Evolutionary conservation across 1,284 basidiomycete species (phyloP).

Genomic region (Chondrostereum purpureum): DNA sequence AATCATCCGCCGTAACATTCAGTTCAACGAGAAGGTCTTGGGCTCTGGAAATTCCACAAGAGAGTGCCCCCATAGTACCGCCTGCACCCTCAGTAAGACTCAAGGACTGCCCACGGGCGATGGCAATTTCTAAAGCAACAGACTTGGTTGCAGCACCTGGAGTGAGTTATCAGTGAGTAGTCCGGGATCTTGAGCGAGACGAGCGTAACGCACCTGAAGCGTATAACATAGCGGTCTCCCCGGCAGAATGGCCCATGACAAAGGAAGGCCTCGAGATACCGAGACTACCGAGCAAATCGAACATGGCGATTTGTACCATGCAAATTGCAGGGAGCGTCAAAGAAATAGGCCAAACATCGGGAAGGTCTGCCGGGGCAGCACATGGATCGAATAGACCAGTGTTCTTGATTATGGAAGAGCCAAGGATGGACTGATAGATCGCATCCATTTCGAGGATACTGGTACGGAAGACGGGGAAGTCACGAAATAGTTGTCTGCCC

Average conservation of each 20-base stretch:
- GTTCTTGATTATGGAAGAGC: conserved; percentile 23
- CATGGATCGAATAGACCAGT: conserved; percentile 19
- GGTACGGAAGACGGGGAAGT: conserved; percentile 24
- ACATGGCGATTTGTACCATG: conserved; percentile 28
- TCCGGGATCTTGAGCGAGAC: too few relatives aligned
- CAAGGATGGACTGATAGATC: conserved; percentile 18
- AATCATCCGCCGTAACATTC: conserved; percentile 7
- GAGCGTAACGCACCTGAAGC: conserved; percentile 20
- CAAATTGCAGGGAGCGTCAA: conserved; percentile 23
- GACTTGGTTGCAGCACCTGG: conserved; percentile 23
- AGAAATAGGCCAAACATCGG: conserved; percentile 22
- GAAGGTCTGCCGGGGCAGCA: conserved; percentile 7
- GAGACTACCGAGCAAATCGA: conserved; percentile 22
- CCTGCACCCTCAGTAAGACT: conserved; percentile 19
- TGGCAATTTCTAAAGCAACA: conserved; percentile 25
- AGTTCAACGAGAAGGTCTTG: conserved; percentile 17
- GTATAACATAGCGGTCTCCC: conserved; percentile 29
- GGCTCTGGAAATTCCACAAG: conserved; percentile 21
- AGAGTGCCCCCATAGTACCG: conserved; percentile 29
- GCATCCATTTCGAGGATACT: conserved; percentile 25
- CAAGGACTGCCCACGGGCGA: conserved; percentile 24
- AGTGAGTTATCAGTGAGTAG: too few relatives aligned
- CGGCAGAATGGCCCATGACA: conserved; percentile 29
- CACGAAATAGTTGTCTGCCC: conserved; percentile 28
- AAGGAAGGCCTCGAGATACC: conserved; percentile 23